Evolutionary conservation across 345 rosid species (phyloP).

Genomic region (Mallotus nudiflorus): DNA sequence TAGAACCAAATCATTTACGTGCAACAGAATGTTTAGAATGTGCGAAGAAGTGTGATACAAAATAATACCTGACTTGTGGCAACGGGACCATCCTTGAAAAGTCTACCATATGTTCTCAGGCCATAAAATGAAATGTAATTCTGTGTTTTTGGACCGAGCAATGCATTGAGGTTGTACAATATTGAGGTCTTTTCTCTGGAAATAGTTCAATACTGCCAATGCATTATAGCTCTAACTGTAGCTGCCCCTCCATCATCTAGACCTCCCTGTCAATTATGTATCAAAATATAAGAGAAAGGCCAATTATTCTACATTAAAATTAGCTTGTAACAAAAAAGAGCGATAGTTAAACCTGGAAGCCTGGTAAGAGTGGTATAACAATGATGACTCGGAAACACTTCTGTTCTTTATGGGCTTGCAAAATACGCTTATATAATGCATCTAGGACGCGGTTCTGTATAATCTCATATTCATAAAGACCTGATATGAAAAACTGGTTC

Average conservation of each 20-base stretch:
- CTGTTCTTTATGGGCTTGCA: conserved; percentile 67
- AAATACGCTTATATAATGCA: conserved; percentile 68
- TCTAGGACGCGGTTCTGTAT: conserved; percentile 78
- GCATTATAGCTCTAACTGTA: conserved; percentile 87
- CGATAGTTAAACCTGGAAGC: conserved; percentile 67
- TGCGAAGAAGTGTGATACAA: background rate
- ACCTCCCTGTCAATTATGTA: conserved; percentile 59
- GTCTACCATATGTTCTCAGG: conserved; percentile 73
- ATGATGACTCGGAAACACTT: conserved; percentile 69
- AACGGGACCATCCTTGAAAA: conserved; percentile 58
- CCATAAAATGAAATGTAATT: conserved; percentile 90
- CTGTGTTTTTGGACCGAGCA: conserved; percentile 59
- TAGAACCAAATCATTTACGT: background rate
- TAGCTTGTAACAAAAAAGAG: background rate
- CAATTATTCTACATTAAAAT: background rate
- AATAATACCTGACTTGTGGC: conserved; percentile 94
- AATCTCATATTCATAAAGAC: conserved; percentile 68
- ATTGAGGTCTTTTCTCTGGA: conserved; percentile 76
- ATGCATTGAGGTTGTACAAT: conserved; percentile 51
- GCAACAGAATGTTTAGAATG: background rate
- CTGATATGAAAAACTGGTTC: conserved; percentile 96
- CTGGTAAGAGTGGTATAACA: conserved; percentile 85
- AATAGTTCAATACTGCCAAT: conserved; percentile 93
- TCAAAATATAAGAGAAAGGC: conserved; percentile 6
- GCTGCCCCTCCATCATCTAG: conserved; percentile 90